Base-by-base conservation (phyloP, 768 basidiomycete species). In the Mycena leptocephala region DNA sequence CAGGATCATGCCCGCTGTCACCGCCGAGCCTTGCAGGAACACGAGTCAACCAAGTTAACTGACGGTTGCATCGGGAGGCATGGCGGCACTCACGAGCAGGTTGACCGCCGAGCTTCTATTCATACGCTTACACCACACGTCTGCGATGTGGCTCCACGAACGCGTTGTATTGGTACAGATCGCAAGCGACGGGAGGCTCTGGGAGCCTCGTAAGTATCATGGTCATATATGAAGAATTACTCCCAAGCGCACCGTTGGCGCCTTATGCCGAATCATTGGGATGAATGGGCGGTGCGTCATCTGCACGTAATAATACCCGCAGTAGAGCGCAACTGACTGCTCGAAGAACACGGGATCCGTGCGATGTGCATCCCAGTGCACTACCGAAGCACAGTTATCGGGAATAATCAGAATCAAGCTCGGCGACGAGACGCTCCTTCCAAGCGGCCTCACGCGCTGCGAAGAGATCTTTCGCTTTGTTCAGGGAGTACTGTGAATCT, bases 131-230 rank as follows among this genome's bases (percentile, higher is more conserved):
- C 87, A 83, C 72, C 87, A 86, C 46, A 85, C 71, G 84, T 96
- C 95, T 28, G 95, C 83, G 26, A 97, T 90, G 80, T 93, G 94
- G 48, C 91, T 91, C 75, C 91, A 93, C 3, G 94, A 94, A 13
- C 95, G 89, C 2, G 96, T 94, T 1, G 96, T 92, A 75, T 95
- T 96, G 16, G 93, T 92, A 82, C 95, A 96, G 65, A 97, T 96
- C 0, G 95, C 94, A 33, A 96, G 86, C 0, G 95, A 79, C 85
- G 93, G 92, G 56, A 93, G 88, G 0, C 83, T 80, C 70, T 70
- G 33, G 6, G 2, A 18, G 7, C 30, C 2, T 8, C 14, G 16
- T 56, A 1, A 56, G 28, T 13, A 5, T 20, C n/a, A n/a, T 10
- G 2, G 10, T 7, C 10, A n/a, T 3, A 2, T 24, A 37, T 41